Base-by-base conservation (phyloP, 345 rosid species). In the Arabidopsis arenosa region DNA sequence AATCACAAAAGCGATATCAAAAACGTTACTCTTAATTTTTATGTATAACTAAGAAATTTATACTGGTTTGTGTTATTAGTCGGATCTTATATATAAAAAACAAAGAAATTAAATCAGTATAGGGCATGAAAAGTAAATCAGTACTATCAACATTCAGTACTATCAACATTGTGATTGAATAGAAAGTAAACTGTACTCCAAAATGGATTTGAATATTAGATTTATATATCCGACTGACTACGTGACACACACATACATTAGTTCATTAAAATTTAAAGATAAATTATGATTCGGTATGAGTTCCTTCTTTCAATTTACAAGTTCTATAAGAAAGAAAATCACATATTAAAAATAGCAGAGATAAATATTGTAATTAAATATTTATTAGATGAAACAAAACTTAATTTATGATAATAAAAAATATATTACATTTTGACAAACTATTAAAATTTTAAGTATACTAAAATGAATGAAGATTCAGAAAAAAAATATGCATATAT, bases 181-280 rank as follows among this genome's bases (percentile, higher is more conserved):
- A 32, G 43, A 60, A 49, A 32, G n/a, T 53, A 63, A 51, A 30
- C 21, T 32, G 45, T 63, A 53, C 23, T 52, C 51, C 26, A 23
- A 6, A 59, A 61, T 61, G 60, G 41, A 60, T 61, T 49, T 48
- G 17, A 72, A 39, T 21, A 49, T 59, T 4, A 47, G 59, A n/a
- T 71, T 21, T 47, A 71, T 35, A n/a, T 30, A 56, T 35, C 26
- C 23, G 36, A 58, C 26, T 35, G 26, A 45, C 57, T n/a, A 35
- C 26, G 58, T 70, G 47, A 59, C 7, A 2, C 36, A 44, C 35
- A 57, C 18, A 12, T 4, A 18, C 55, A 58, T 18, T 14, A 56
- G 12, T 56, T 56, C 13, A 58, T 35, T 15, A 35, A 33, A 35
- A 33, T 58, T 33, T 15, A 7, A n/a, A 15, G 7, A 1, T 33